Percentiles rank a stretch among this genome's conserved stretches.
Conservation (phyloP, 78 protist species). For the Cyanophora paradoxa region DNA sequence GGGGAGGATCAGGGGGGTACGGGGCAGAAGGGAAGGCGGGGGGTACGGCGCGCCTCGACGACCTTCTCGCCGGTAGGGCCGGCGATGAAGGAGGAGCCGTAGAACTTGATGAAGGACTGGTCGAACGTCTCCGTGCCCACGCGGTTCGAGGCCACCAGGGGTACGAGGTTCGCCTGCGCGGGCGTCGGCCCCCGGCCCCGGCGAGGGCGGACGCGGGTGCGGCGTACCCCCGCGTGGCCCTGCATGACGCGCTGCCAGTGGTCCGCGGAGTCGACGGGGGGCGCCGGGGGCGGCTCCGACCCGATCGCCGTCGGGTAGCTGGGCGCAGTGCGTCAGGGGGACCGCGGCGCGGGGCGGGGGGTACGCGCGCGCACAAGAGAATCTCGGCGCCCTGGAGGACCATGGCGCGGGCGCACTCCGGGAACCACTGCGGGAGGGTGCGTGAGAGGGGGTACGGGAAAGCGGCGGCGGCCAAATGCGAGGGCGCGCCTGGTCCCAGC, state of each 20-base stretch:
- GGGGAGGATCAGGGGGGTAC: not conserved
- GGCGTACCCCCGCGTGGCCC: not conserved
- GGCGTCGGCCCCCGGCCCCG: too few species aligned
- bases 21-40: not conserved
- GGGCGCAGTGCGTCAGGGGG: too few species aligned
- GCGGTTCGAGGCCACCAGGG: not conserved
- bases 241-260: not conserved
- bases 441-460: too few species aligned
- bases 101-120: too few species aligned
- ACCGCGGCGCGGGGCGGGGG: too few species aligned
- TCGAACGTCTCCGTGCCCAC: constrained; percentile 2
- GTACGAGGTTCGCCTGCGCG: not conserved
- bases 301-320: not conserved
- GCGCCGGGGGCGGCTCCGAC: not conserved
- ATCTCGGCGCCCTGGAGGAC: not conserved
- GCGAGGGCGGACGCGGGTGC: too few species aligned
- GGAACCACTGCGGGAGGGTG: too few species aligned
- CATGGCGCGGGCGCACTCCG: not conserved
- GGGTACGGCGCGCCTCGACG: too few species aligned
- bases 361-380: too few species aligned
- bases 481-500: not conserved
- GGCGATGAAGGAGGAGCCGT: too few species aligned
- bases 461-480: too few species aligned
- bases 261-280: not conserved
- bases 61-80: too few species aligned